Evolutionary conservation across 257 asterid genomes (phyloP).

Genomic region (Cinchona pubescens): DNA sequence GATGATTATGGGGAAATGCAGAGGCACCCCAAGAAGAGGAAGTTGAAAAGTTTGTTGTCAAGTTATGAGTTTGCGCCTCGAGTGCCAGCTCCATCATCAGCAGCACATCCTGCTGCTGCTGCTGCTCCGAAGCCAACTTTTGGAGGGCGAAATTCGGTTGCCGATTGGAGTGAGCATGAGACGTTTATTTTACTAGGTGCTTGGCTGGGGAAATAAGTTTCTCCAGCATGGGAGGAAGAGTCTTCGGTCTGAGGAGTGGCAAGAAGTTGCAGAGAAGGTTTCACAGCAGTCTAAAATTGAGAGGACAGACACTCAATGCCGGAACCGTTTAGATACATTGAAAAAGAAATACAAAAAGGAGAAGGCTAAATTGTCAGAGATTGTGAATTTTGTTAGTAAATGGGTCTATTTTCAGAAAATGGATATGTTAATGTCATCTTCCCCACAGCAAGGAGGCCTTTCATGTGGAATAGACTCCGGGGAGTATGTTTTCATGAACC

Average conservation of each 20-base stretch:
- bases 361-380: constrained; percentile 47
- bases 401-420: constrained; percentile 87
- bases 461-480: constrained; percentile 82
- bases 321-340: constrained; percentile 84
- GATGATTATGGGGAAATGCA: constrained; percentile 44
- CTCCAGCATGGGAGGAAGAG: constrained; percentile 86
- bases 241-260: constrained; percentile 93
- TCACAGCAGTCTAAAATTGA: constrained; percentile 62
- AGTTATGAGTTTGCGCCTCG: constrained; percentile 92
- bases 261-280: constrained; percentile 82
- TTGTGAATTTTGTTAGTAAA: constrained; percentile 28
- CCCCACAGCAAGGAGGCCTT: constrained; percentile 55
- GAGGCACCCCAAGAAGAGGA: constrained; percentile 62
- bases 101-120: no score
- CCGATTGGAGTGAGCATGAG: constrained; percentile 92
- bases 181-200: constrained; percentile 63
- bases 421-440: constrained; percentile 55
- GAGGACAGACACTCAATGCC: constrained; percentile 83
- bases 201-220: constrained; percentile 92
- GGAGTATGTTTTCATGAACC: constrained; percentile 59
- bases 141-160: constrained; percentile 77
- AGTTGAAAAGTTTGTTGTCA: constrained; percentile 53
- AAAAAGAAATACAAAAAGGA: constrained; percentile 96
- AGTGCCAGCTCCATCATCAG: constrained; percentile 43
- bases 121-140: constrained; percentile 44